Conservation (phyloP, 371 early-diverging fungal species). For the Mucor sp. region DNA sequence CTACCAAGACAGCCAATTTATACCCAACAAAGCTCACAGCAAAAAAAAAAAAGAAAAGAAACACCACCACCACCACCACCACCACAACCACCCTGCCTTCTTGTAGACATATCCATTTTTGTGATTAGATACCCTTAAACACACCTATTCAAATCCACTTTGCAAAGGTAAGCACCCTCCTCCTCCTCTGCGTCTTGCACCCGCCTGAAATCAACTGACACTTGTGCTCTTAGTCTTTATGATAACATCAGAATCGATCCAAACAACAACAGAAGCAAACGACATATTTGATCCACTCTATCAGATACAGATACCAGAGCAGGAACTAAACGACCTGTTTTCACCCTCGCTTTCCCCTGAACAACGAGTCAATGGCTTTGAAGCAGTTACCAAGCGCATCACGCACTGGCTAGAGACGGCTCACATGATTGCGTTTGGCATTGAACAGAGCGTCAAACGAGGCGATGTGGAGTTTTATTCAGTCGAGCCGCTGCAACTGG, state of each 20-base stretch:
- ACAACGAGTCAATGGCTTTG: slow-evolving; percentile 17
- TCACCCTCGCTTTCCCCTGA: slow-evolving; percentile 1
- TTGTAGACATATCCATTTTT: not conserved
- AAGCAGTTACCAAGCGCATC: slow-evolving; percentile 23
- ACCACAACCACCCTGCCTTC: not conserved
- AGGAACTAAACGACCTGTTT: slow-evolving; percentile 18
- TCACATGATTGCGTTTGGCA: slow-evolving; percentile 39
- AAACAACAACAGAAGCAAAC: not conserved
- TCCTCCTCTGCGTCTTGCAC: not conserved
- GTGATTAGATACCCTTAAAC: not conserved
- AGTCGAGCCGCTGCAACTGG: slow-evolving; percentile 19
- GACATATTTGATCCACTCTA: slow-evolving; percentile 11
- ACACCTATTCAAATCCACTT: not conserved
- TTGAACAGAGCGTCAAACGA: slow-evolving; percentile 39
- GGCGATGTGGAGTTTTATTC: slow-evolving; percentile 16
- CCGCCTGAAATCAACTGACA: not conserved
- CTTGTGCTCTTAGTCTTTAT: not conserved
- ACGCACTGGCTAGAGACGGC: slow-evolving; percentile 40
- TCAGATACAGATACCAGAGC: slow-evolving; percentile 18
- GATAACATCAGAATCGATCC: slow-evolving; percentile 5
- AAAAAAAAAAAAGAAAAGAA: no score
- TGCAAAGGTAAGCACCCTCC: not conserved
- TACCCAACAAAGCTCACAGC: not conserved
- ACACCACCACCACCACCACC: not conserved
- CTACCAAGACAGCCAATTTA: not conserved